Conservation (phyloP, 2,329 filamentous ascomycete genomes). For the Clarireedia homoeocarpa region DNA sequence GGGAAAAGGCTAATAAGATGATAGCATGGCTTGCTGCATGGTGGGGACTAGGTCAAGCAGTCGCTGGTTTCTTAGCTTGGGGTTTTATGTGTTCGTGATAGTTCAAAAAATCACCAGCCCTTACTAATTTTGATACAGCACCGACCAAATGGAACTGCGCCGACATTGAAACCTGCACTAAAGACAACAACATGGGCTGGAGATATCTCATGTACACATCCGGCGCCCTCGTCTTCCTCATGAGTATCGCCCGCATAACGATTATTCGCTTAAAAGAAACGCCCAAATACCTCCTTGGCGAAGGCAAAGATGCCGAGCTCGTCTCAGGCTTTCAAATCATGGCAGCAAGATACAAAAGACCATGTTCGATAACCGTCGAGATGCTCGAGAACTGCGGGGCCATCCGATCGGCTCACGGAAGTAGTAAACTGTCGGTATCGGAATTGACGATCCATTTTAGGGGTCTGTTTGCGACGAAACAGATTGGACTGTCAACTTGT, state of each 20-base stretch:
- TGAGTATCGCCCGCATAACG: slow-evolving; percentile 44
- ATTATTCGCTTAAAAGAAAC: slow-evolving; percentile 47
- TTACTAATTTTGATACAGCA: slow-evolving; percentile 8
- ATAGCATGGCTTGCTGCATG: slow-evolving; percentile 47
- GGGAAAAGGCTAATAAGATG: background rate
- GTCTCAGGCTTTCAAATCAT: slow-evolving; percentile 41
- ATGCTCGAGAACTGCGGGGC: slow-evolving; percentile 39
- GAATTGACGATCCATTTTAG: slow-evolving; percentile 45
- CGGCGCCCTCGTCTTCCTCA: slow-evolving; percentile 45
- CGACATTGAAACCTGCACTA: slow-evolving; percentile 34
- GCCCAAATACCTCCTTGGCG: slow-evolving; percentile 47
- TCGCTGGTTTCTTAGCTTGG: slow-evolving; percentile 27
- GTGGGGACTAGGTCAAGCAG: slow-evolving; percentile 36
- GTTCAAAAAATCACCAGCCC: background rate
- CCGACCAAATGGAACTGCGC: slow-evolving; percentile 40
- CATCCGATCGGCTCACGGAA: slow-evolving; percentile 23
- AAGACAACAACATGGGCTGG: slow-evolving; percentile 47
- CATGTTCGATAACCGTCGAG: slow-evolving; percentile 43
- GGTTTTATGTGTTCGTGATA: slow-evolving; percentile 18
- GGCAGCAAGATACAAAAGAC: slow-evolving; percentile 43
- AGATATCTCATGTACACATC: slow-evolving; percentile 47
- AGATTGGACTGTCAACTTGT: slow-evolving; percentile 51
- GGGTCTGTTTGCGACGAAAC: slow-evolving; percentile 56
- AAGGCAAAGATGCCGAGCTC: slow-evolving; percentile 44
- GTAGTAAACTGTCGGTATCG: slow-evolving; percentile 28